Evolutionary conservation across 768 basidiomycete genomes (phyloP).

Genomic region (Termitomyces sp.): DNA sequence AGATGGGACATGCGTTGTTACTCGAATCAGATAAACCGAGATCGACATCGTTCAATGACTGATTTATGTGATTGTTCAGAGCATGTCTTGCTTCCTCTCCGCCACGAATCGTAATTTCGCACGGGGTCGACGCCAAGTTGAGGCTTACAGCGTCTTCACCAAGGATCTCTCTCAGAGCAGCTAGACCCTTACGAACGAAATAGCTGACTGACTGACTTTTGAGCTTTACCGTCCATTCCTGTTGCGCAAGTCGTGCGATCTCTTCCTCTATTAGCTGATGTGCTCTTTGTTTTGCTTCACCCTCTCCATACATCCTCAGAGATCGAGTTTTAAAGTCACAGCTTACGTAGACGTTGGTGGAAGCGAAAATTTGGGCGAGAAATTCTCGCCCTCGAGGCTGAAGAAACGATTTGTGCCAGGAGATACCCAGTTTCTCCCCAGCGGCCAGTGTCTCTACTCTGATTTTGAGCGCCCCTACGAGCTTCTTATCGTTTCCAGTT

Average conservation of each 20-base stretch:
- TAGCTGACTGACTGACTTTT: conserved; percentile 36
- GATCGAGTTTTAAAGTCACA: conserved; percentile 38
- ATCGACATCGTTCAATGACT: conserved; percentile 25
- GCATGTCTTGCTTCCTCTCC: conserved; percentile 50
- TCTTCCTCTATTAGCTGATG: conserved; percentile 40
- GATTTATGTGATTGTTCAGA: conserved; percentile 36
- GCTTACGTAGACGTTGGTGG: conserved; percentile 38
- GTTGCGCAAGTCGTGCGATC: conserved; percentile 38
- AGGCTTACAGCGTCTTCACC: conserved; percentile 51
- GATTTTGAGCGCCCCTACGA: conserved; percentile 53
- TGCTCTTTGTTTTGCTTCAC: conserved; percentile 32
- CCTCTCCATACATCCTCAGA: conserved; percentile 42
- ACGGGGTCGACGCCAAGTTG: conserved; percentile 26
- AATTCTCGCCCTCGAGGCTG: conserved; percentile 25
- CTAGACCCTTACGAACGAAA: conserved; percentile 46
- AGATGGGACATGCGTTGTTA: conserved; percentile 44
- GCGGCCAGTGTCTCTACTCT: conserved; percentile 48
- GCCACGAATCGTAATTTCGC: conserved; percentile 46
- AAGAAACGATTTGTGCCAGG: conserved; percentile 46
- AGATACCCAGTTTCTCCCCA: conserved; percentile 41
- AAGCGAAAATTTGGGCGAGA: conserved; percentile 23
- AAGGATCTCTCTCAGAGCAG: conserved; percentile 43
- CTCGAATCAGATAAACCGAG: not conserved
- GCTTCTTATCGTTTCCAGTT: conserved; percentile 46
- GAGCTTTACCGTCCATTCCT: conserved; percentile 35